Base-by-base conservation (phyloP, 2,329 filamentous ascomycete species). In the Stenocarpella maydis region DNA sequence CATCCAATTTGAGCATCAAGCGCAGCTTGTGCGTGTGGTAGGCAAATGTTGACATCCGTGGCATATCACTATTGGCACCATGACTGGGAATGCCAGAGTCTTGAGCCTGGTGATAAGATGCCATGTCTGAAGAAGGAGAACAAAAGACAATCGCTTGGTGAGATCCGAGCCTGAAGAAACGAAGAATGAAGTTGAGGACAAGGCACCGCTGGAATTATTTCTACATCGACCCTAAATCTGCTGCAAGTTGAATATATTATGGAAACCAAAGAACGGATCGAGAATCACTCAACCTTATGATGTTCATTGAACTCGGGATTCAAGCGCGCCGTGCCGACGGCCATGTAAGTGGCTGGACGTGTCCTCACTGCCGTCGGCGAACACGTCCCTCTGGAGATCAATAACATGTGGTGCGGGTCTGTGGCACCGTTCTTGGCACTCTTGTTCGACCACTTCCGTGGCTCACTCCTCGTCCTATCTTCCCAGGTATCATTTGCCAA, bases 1-100 rank as follows among this genome's bases (percentile, higher is more conserved):
- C 26, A 34, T 47, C 55, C 10, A 61, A 21, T 15, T 61, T 61
- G 26, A 61, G 55, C 55, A 61, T 61, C 39, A 61, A 45, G 39
- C 55, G 55, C 26, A 61, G 55, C 55, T 61, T 61, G 26, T 61
- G 54, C 14, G 54, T 60, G 26, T 61, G 55, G 19, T 61, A 61
- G 1, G 39, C 39, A 19, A 61, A 61, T 61, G 55, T 61, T 8
- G 55, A 61, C 41, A 45, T 61, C 37, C 55, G 39, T 26, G 55
- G 17, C 55, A 61, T 28, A 7, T 61, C 47, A n/a, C 6, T 31
- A 26, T 26, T 45, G 26, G 19, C 19, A 31, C 12, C 55, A 21
- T 43, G 55, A 24, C 55, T 61, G 24, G 39, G 41, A 17, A 24
- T 41, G 39, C 39, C 55, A 61, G 55, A 19, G 39, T 61, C 39